A percentile compares a stretch with the other conserved stretches of the same genome.
Evolutionary conservation across 768 basidiomycete species (phyloP).

Genomic region (Russula dissimulans): DNA sequence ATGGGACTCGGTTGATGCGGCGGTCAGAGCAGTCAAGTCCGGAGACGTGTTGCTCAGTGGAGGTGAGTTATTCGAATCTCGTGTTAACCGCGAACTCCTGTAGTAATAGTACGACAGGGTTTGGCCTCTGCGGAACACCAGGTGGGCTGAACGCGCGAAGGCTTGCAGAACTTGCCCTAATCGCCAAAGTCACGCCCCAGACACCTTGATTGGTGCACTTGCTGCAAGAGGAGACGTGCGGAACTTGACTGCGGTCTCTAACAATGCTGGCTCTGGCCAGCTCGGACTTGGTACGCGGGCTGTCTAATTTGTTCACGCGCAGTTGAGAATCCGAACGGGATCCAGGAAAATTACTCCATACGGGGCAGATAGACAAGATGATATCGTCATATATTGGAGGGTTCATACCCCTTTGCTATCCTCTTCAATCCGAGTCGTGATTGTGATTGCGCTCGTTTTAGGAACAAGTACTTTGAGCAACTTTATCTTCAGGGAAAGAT

Average conservation of each 20-base stretch:
- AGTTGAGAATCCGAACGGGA: too few species aligned
- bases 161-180: neutral
- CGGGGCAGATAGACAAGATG: slow-evolving; percentile 71
- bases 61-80: slow-evolving; percentile 39
- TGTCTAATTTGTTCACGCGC: neutral
- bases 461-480: slow-evolving; percentile 80
- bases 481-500: slow-evolving; percentile 75
- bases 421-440: neutral
- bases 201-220: slow-evolving; percentile 76
- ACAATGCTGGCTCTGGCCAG: slow-evolving; percentile 72
- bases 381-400: slow-evolving; percentile 88
- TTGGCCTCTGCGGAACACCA: slow-evolving; percentile 84
- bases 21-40: slow-evolving; percentile 72
- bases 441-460: slow-evolving; percentile 23
- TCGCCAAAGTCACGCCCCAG: slow-evolving; percentile 28
- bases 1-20: slow-evolving; percentile 76
- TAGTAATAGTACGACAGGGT: slow-evolving; percentile 40
- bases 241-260: slow-evolving; percentile 75
- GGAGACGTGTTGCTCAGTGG: slow-evolving; percentile 73
- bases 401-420: slow-evolving; percentile 29
- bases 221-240: slow-evolving; percentile 63
- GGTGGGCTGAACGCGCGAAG: slow-evolving; percentile 34
- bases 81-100: neutral
- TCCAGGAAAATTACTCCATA: slow-evolving; percentile 71
- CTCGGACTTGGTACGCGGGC: slow-evolving; percentile 44